A percentile compares a stretch with the other conserved stretches of the same genome.
phyloP scores from a whole-genome alignment of 176 grass and related monocot species.

The Rhynchospora breviuscula region DNA sequence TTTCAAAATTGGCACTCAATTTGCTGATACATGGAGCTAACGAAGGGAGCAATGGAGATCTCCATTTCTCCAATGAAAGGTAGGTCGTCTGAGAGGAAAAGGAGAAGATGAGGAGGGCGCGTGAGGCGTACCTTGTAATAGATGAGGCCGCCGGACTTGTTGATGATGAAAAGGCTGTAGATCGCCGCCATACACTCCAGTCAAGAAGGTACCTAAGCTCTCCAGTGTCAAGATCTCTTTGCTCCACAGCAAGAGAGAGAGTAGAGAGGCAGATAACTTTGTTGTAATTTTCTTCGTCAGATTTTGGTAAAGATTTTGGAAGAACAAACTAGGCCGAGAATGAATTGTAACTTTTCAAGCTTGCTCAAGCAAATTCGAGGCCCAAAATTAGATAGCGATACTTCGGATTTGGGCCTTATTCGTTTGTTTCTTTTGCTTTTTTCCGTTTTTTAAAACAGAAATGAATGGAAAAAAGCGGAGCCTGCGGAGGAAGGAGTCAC shows the following conservation, averaged over 20 bases:
- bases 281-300: not conserved
- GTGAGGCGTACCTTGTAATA: constrained; percentile 59
- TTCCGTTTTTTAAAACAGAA: too few relatives aligned
- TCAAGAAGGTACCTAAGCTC: not conserved
- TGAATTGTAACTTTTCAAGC: not conserved
- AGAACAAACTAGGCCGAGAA: not conserved
- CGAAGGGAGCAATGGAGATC: not conserved
- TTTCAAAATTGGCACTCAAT: not conserved
- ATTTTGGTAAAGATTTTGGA: not conserved
- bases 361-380: not conserved
- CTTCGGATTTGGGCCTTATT: not conserved
- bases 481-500: too few relatives aligned
- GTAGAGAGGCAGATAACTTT: not conserved
- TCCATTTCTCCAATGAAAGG: not conserved
- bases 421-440: not conserved
- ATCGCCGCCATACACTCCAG: constrained; percentile 52
- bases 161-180: constrained; percentile 97
- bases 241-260: not conserved
- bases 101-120: not conserved
- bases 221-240: constrained; percentile 9
- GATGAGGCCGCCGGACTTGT: constrained; percentile 94
- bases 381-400: not conserved
- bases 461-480: too few relatives aligned
- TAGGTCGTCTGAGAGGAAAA: not conserved
- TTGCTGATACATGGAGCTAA: not conserved